Conservation (phyloP, 2,329 filamentous ascomycete genomes). For the Phyllosticta citribraziliensis region DNA sequence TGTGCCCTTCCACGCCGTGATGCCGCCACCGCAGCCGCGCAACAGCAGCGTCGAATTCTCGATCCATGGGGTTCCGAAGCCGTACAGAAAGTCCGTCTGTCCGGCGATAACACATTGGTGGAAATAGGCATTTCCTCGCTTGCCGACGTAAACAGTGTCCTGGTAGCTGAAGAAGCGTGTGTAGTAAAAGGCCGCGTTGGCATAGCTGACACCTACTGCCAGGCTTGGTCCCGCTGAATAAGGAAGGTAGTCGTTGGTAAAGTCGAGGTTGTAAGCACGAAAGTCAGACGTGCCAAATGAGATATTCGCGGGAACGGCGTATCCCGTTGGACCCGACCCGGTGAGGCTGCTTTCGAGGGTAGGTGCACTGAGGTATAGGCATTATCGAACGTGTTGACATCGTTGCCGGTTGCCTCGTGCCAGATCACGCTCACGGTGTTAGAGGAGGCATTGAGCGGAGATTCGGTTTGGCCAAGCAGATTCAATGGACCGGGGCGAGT, state of each 20-base stretch:
- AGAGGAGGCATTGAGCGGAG: slow-evolving; percentile 35
- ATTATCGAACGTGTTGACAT: slow-evolving; percentile 44
- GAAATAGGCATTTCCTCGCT: slow-evolving; percentile 57
- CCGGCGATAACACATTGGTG: slow-evolving; percentile 51
- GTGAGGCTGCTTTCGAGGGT: slow-evolving; percentile 54
- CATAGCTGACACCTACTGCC: slow-evolving; percentile 50
- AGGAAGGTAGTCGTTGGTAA: slow-evolving; percentile 49
- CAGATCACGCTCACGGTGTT: slow-evolving; percentile 50
- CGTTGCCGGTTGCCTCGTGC: slow-evolving; percentile 43
- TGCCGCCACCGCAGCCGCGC: slow-evolving; percentile 54
- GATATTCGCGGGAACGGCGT: slow-evolving; percentile 48
- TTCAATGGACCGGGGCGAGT: slow-evolving; percentile 52
- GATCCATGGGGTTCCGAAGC: slow-evolving; percentile 56
- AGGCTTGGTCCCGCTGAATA: slow-evolving; percentile 47
- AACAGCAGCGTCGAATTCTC: slow-evolving; percentile 45
- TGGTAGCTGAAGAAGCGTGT: slow-evolving; percentile 59
- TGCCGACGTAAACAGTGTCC: slow-evolving; percentile 59
- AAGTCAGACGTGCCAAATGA: slow-evolving; percentile 56
- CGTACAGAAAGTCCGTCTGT: slow-evolving; percentile 60
- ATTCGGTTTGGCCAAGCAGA: slow-evolving; percentile 46
- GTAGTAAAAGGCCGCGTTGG: slow-evolving; percentile 58
- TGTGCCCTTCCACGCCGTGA: slow-evolving; percentile 59
- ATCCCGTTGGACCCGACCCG: slow-evolving; percentile 52
- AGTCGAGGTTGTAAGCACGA: slow-evolving; percentile 57
- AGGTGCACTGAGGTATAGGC: slow-evolving; percentile 52